Conservation (phyloP, 2,329 filamentous ascomycete species). For the Calonectria pauciramosa region DNA sequence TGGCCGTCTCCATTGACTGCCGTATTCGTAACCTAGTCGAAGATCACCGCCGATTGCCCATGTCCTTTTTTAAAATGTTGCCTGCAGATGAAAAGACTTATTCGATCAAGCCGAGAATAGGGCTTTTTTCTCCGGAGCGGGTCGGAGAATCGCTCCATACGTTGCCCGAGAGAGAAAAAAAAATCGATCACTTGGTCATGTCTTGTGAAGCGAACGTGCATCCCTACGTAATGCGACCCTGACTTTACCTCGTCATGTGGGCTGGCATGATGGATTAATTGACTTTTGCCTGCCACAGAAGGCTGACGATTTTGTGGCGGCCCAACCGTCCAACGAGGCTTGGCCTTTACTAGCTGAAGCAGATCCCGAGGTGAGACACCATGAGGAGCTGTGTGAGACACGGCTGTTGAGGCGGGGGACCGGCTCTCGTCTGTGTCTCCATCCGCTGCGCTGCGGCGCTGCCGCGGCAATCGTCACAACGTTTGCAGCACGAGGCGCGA, state of each 20-base stretch:
- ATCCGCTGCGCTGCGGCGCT: slow-evolving; percentile 23
- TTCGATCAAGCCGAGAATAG: slow-evolving; percentile 22
- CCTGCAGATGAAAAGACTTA: slow-evolving; percentile 20
- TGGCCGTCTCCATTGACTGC: slow-evolving; percentile 36
- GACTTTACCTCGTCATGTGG: slow-evolving; percentile 34
- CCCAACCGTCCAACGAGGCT: slow-evolving; percentile 24
- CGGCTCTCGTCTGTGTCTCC: slow-evolving; percentile 33
- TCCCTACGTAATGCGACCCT: background rate
- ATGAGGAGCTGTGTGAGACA: slow-evolving; percentile 36
- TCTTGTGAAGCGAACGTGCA: slow-evolving; percentile 28
- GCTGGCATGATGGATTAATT: slow-evolving; percentile 16
- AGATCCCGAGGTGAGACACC: slow-evolving; percentile 33
- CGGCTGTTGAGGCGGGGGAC: slow-evolving; percentile 23
- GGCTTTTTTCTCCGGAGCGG: slow-evolving; percentile 20
- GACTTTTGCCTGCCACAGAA: slow-evolving; percentile 19
- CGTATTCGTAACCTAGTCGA: slow-evolving; percentile 34
- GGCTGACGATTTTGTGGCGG: slow-evolving; percentile 26
- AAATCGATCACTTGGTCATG: slow-evolving; percentile 31
- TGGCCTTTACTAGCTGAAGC: slow-evolving; percentile 5
- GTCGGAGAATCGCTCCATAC: slow-evolving; percentile 34
- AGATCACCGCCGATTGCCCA: slow-evolving; percentile 32
- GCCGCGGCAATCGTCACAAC: slow-evolving; percentile 29
- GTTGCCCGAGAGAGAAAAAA: slow-evolving; percentile 15
- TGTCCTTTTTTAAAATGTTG: slow-evolving; percentile 23
- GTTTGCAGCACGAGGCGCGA: slow-evolving; percentile 29